phyloP scores from a whole-genome alignment of 176 grass and related monocot species.

The Bothriochloa decipiens region DNA sequence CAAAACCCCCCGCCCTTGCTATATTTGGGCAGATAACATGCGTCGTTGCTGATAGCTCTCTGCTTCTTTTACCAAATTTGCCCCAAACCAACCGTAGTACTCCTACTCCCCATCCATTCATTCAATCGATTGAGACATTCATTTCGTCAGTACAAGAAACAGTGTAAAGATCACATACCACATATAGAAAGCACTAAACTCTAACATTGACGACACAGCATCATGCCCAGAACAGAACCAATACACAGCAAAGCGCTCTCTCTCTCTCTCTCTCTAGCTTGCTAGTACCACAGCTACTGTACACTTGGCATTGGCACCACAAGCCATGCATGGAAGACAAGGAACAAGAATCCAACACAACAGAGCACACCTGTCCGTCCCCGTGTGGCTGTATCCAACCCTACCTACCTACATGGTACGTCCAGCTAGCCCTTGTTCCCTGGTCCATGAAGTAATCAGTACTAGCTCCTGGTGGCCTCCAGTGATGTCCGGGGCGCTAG shows the following conservation, averaged over 20 bases:
- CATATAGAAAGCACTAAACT: background rate
- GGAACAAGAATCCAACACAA: background rate
- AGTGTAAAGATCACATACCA: conserved; percentile 7
- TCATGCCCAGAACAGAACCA: background rate
- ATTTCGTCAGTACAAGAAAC: background rate
- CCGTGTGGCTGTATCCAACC: background rate
- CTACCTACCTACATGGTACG: background rate
- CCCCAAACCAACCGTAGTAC: background rate
- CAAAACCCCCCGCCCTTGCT: too few relatives aligned
- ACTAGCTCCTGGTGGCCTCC: background rate
- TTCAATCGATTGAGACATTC: background rate
- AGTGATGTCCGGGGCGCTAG: background rate
- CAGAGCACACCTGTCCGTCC: background rate
- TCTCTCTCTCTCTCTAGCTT: too few relatives aligned
- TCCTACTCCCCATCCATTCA: background rate
- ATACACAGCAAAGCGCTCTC: background rate
- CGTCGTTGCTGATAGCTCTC: background rate
- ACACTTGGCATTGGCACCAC: background rate
- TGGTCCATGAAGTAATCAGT: conserved; percentile 8
- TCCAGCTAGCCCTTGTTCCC: background rate
- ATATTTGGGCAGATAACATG: too few relatives aligned
- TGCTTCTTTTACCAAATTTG: background rate
- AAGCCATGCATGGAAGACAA: background rate
- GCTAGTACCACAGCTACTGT: background rate
- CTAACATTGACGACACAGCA: background rate